phyloP scores from a whole-genome alignment of 108 stramenopile species.

The Nitzschia putrida region DNA sequence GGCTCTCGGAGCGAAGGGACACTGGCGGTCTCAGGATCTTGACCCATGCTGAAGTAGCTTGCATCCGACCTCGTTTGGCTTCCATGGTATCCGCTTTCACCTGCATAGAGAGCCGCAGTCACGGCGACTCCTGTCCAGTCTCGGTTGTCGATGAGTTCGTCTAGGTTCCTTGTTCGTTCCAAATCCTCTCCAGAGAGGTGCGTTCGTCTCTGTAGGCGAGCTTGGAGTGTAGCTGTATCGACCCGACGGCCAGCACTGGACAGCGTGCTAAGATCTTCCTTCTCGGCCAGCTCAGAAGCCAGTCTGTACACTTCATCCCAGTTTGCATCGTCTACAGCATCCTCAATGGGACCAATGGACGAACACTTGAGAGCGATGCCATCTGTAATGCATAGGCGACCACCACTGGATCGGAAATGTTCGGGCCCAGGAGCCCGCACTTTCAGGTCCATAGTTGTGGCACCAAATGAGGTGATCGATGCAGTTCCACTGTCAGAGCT shows the following conservation, averaged over 20 bases:
- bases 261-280: constrained; percentile 24
- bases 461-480: background rate
- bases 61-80: background rate
- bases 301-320: constrained; percentile 37
- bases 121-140: constrained; percentile 46
- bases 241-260: constrained; percentile 13
- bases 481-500: background rate
- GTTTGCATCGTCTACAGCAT: constrained; percentile 28
- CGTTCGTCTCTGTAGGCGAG: constrained; percentile 2
- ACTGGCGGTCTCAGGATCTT: background rate
- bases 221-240: background rate
- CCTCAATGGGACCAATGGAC: constrained; percentile 10
- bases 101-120: constrained; percentile 38
- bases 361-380: background rate
- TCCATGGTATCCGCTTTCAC: constrained; percentile 26
- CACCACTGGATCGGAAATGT: background rate
- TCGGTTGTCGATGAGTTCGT: constrained; percentile 23
- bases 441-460: background rate
- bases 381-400: background rate
- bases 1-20: background rate
- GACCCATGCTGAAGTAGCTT: constrained; percentile 9
- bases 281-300: constrained; percentile 29
- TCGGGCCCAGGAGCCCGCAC: background rate
- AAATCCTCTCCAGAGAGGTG: constrained; percentile 26
- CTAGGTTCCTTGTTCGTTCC: constrained; percentile 31